These are phyloP conservation scores for Gardenia jasminoides DNA, from an alignment of 257 asterid species.

Conservation along the genomic window DNA sequence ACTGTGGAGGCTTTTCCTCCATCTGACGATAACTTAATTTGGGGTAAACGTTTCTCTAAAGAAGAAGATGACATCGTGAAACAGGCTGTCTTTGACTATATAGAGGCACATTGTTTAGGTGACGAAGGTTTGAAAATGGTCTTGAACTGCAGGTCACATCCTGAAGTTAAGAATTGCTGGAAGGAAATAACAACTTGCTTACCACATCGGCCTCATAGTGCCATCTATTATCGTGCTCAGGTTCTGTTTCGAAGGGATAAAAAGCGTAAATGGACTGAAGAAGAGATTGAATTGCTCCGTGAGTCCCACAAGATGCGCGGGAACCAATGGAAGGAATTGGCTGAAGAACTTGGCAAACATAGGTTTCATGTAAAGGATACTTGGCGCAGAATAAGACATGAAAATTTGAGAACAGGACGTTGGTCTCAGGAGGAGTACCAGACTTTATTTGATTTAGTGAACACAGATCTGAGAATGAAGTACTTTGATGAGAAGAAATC, in stretches of 20 bases:
- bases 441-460: constrained; percentile 32
- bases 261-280: constrained; percentile 30
- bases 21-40: constrained; percentile 3
- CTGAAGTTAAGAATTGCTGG: constrained; percentile 30
- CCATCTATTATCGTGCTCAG: constrained; percentile 35
- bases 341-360: constrained; percentile 31
- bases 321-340: constrained; percentile 26
- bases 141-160: constrained; percentile 22
- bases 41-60: constrained; percentile 15
- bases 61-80: constrained; percentile 30
- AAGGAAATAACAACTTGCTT: constrained; percentile 23
- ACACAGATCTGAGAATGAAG: constrained; percentile 23
- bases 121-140: constrained; percentile 35
- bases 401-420: constrained; percentile 17
- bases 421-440: constrained; percentile 39
- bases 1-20: not conserved
- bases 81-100: constrained; percentile 27
- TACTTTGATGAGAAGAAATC: constrained; percentile 27
- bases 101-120: constrained; percentile 27
- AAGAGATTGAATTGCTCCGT: constrained; percentile 22
- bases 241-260: constrained; percentile 23
- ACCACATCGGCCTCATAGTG: constrained; percentile 23
- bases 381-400: constrained; percentile 27
- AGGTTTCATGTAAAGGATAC: constrained; percentile 27
- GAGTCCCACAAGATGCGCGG: constrained; percentile 15